A percentile compares a stretch with the other conserved stretches of the same genome.
phyloP scores from a whole-genome alignment of 139 green algal species.

The Zygnema cylindricum region DNA sequence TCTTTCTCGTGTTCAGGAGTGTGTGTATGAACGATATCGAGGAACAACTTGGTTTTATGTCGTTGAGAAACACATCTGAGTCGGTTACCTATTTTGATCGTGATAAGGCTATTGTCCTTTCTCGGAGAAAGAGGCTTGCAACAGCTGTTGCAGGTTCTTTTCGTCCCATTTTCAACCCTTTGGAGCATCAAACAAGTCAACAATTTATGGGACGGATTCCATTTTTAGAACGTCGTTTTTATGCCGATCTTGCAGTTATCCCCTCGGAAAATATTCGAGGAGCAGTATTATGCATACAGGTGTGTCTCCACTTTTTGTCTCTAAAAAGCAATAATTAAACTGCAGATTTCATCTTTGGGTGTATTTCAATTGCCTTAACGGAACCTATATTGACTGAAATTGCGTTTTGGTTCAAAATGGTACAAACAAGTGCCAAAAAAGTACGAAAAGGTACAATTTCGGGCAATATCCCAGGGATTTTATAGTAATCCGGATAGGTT shows the following conservation, averaged over 20 bases:
- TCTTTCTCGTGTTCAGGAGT: not conserved
- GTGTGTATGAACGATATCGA: slow-evolving; percentile 40
- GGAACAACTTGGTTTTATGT: slow-evolving; percentile 30
- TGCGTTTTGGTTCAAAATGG: no score
- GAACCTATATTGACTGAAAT: no score
- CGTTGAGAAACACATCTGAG: slow-evolving; percentile 23
- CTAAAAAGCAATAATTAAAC: no score
- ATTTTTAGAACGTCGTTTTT: not conserved
- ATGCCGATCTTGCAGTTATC: slow-evolving; percentile 8
- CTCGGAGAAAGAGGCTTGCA: not conserved
- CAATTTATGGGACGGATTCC: slow-evolving; percentile 29
- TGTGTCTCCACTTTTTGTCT: no score
- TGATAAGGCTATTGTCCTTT: slow-evolving; percentile 14
- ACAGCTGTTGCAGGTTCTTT: not conserved
- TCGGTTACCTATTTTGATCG: slow-evolving; percentile 30
- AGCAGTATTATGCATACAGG: slow-evolving; percentile 24
- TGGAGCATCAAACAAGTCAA: slow-evolving; percentile 23
- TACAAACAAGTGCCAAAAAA: no score
- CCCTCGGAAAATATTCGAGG: not conserved
- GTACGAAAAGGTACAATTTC: no score
- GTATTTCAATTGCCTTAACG: no score
- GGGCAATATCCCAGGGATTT: no score
- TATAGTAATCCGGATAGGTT: no score
- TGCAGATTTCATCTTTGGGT: no score
- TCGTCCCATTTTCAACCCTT: slow-evolving; percentile 9